Percentiles rank a stretch among this genome's conserved stretches.
Conservation (phyloP, 2,329 filamentous ascomycete genomes). For the Trichoderma guizhouense region DNA sequence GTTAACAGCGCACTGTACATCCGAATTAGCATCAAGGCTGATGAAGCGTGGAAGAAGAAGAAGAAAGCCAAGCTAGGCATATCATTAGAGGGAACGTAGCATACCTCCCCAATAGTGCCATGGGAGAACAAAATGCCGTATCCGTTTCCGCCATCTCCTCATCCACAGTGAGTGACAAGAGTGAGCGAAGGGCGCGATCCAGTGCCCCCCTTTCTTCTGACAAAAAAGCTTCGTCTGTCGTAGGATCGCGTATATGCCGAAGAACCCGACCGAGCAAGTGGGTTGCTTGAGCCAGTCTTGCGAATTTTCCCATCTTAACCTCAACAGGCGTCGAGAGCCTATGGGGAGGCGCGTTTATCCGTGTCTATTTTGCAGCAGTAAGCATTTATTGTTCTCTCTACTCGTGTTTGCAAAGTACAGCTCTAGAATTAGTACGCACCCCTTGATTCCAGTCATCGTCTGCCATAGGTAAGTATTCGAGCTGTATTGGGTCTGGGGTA, state of each 20-base stretch:
- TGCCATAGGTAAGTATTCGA: background rate
- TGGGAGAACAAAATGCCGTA: background rate
- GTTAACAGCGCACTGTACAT: background rate
- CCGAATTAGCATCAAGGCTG: background rate
- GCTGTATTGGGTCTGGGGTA: background rate
- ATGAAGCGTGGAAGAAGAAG: background rate
- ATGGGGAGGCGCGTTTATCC: background rate
- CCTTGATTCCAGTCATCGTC: background rate
- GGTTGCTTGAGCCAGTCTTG: background rate
- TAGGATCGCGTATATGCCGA: background rate
- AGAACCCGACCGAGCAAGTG: background rate
- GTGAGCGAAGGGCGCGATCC: background rate
- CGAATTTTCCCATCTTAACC: background rate
- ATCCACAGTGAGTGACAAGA: background rate
- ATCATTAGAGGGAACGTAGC: background rate
- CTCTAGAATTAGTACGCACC: background rate
- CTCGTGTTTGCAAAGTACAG: background rate
- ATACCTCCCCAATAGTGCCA: background rate
- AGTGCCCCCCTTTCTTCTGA: background rate
- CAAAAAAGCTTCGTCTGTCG: background rate
- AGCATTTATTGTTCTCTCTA: background rate
- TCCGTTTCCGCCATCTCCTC: background rate
- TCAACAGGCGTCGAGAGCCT: background rate
- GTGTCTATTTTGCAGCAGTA: background rate
- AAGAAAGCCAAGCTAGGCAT: background rate